A percentile compares a stretch with the other conserved stretches of the same genome.
Conservation (phyloP, 139 green algal species). For the Volvox africanus region DNA sequence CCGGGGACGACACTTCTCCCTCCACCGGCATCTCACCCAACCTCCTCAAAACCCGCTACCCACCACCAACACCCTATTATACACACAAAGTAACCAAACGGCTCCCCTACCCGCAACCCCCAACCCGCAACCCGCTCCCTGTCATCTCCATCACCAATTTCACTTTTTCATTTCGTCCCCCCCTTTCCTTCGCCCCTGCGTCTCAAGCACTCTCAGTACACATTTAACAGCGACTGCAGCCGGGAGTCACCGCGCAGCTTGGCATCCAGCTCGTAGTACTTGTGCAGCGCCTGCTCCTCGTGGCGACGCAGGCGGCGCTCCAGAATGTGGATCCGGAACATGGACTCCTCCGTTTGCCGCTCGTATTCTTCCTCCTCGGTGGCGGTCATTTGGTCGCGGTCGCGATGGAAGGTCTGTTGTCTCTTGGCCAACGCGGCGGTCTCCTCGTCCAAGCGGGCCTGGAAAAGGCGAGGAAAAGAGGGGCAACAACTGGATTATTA, state of each 20-base stretch:
- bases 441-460: constrained; percentile 87
- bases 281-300: constrained; percentile 87
- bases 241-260: constrained; percentile 79
- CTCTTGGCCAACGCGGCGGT: constrained; percentile 75
- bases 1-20: no score
- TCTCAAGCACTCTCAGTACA: background rate
- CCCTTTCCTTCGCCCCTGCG: background rate
- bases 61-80: no score
- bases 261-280: constrained; percentile 89
- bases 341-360: constrained; percentile 74
- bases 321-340: constrained; percentile 80
- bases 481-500: background rate
- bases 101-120: background rate
- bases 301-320: constrained; percentile 87
- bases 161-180: background rate
- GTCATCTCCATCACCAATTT: background rate
- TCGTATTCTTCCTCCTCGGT: constrained; percentile 90
- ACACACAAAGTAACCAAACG: background rate
- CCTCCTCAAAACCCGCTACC: no score
- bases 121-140: background rate
- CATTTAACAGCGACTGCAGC: constrained; percentile 68
- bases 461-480: background rate
- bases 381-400: constrained; percentile 82
- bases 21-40: no score
- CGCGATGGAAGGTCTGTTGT: constrained; percentile 83